These are phyloP conservation scores for Globisporangium acanthophoron DNA, from an alignment of 352 stramenopile species.

Conservation along the genomic window DNA sequence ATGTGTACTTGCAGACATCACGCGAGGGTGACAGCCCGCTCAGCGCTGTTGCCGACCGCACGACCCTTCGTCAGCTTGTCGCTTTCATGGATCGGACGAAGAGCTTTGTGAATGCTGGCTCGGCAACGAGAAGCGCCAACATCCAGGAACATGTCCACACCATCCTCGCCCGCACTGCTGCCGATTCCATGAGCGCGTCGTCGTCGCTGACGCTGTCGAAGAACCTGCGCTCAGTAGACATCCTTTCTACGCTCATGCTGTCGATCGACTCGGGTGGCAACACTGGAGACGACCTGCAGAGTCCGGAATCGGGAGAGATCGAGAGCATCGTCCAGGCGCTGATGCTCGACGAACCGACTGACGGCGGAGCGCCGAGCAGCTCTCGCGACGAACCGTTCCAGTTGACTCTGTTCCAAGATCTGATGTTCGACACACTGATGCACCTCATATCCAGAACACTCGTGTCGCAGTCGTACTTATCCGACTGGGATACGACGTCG, in stretches of 20 bases:
- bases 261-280: constrained; percentile 37
- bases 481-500: constrained; percentile 44
- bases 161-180: constrained; percentile 51
- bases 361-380: background rate
- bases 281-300: background rate
- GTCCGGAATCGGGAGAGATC: constrained; percentile 3
- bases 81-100: constrained; percentile 28
- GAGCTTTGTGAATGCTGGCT: constrained; percentile 2
- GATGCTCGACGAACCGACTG: constrained; percentile 6
- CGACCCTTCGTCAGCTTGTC: constrained; percentile 69
- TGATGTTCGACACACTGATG: constrained; percentile 74
- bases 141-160: constrained; percentile 40
- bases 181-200: constrained; percentile 37
- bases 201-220: constrained; percentile 31
- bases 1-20: constrained; percentile 9
- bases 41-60: constrained; percentile 48
- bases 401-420: constrained; percentile 39
- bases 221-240: constrained; percentile 48
- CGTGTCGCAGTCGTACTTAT: constrained; percentile 24
- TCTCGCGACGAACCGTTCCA: constrained; percentile 6
- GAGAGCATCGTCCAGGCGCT: constrained; percentile 25
- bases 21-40: constrained; percentile 33
- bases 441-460: constrained; percentile 70
- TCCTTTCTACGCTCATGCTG: constrained; percentile 43
- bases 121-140: too few relatives aligned